These are phyloP conservation scores for Mycothermus thermophilus DNA, from an alignment of 495 filamentous ascomycete species.

Conservation along the genomic window DNA sequence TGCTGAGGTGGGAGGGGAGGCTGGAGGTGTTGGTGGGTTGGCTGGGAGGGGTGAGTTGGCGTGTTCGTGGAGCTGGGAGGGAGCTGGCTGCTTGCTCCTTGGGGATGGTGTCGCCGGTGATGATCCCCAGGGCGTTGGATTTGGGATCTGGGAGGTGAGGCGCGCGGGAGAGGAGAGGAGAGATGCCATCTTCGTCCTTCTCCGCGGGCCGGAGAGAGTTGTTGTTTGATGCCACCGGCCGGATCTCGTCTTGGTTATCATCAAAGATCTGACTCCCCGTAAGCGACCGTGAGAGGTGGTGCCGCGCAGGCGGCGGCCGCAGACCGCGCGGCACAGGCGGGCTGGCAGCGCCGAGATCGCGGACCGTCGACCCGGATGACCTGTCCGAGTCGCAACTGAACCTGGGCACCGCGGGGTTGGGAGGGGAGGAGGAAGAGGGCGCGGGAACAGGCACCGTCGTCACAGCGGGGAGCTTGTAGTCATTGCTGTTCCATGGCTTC, in stretches of 20 bases:
- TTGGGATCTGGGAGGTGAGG: neutral
- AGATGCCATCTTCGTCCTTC: slow-evolving; percentile 8
- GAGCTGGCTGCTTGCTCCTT: neutral
- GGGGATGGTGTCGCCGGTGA: neutral
- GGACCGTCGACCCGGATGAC: slow-evolving; percentile 4
- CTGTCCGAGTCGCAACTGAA: slow-evolving; percentile 11
- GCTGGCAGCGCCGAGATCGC: slow-evolving; percentile 1
- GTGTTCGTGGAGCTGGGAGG: neutral
- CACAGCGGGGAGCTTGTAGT: neutral
- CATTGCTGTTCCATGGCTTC: slow-evolving; percentile 9
- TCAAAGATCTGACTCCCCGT: too few relatives aligned
- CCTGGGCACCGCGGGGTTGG: slow-evolving; percentile 21
- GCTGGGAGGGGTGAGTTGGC: neutral
- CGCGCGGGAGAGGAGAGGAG: slow-evolving; percentile 13
- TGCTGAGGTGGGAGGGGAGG: neutral
- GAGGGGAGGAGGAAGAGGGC: slow-evolving; percentile 16
- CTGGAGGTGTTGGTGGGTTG: neutral
- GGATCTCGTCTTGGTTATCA: too few relatives aligned
- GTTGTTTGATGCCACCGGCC: neutral
- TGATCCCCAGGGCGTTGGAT: too few relatives aligned
- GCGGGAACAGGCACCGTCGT: neutral
- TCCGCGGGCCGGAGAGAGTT: neutral
- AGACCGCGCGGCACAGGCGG: slow-evolving; percentile 6
- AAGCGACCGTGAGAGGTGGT: too few relatives aligned
- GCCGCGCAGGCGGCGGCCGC: slow-evolving; percentile 5